Evolutionary conservation across 148 eudicot species (phyloP), one percentile per base, ranked within the genome.

Genomic region (Talinum fruticosum): DNA sequence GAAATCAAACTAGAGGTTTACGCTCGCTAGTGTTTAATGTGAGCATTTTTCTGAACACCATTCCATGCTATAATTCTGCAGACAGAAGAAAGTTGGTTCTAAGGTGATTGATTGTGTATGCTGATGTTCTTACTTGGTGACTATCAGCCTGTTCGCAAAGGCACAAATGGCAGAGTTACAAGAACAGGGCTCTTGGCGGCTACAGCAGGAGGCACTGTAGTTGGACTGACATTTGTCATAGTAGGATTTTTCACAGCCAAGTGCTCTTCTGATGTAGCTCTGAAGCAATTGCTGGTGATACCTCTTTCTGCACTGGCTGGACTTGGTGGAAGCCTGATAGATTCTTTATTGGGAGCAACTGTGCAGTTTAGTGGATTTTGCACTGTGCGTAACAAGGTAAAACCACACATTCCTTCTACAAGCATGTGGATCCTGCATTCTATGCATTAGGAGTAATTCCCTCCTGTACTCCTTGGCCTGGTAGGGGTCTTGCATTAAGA

Each of bases 151-250:
- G 82, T 76, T 84, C 91, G 90, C 29, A 92, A 82, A 89, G 99
- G 99, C 74, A 95, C 99, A 84, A 95, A 95, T 84, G 99, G 99
- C 69, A 97, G 94, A 36, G 96, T 95, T 29, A 95, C 97, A 65
- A 92, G 67, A 79, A 85, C 87, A 15, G 99, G 99, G 51, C 94
- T 95, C 78, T 53, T 91, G 67, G 99, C 99, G 28, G 99, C 99
- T 36, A 81, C 94, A 51, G 97, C 90, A 73, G 99, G 88, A 36
- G 99, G 99, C 77, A 33, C 71, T 76, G 80, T 91, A 47, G 80
- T 92, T 84, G 99, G 99, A 71, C 57, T 95, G 30, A 78, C 94
- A 72, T 95, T 89, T 81, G 91, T 82, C 66, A 23, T 89, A 41
- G 24, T 90, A 10, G 99, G 99, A 53, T 77, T 88, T 83, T 77